Evolutionary conservation across 2,329 filamentous ascomycete species (phyloP).

Genomic region (Pestalotiopsis sp.): DNA sequence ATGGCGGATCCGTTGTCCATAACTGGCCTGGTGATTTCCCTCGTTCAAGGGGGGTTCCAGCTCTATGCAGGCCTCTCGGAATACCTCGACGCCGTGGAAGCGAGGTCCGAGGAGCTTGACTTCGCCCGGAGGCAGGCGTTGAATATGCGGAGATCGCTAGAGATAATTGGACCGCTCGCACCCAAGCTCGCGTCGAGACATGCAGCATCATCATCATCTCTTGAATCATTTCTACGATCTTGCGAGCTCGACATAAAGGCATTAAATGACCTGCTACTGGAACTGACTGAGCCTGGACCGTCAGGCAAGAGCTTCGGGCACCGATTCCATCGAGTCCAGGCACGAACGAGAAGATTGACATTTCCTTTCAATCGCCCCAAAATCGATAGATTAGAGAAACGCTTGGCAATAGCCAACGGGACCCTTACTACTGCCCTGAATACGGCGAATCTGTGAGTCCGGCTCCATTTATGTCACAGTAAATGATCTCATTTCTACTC

Average conservation of each 20-base stretch:
- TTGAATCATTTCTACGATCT: not conserved
- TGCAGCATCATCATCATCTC: not conserved
- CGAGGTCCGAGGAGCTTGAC: not conserved
- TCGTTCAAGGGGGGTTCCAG: not conserved
- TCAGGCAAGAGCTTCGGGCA: not conserved
- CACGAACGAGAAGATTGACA: not conserved
- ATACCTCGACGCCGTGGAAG: not conserved
- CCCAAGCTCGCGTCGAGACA: not conserved
- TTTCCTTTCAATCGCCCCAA: not conserved
- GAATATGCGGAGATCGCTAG: slow-evolving; percentile 1
- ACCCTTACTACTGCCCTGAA: not conserved
- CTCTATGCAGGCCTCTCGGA: not conserved
- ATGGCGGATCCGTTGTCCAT: not conserved
- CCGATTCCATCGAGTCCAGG: not conserved
- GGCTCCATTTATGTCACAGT: no score
- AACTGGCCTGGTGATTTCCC: not conserved
- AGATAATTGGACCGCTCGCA: not conserved
- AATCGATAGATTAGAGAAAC: not conserved
- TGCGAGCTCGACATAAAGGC: not conserved
- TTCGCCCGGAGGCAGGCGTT: not conserved
- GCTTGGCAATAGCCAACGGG: not conserved
- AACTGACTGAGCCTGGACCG: not conserved
- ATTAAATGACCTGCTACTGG: not conserved
- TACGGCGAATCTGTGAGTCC: not conserved
- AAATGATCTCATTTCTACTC: not conserved